These are phyloP conservation scores for Xylaria sp. DNA, from an alignment of 2,329 filamentous ascomycete genomes.

Conservation along the genomic window DNA sequence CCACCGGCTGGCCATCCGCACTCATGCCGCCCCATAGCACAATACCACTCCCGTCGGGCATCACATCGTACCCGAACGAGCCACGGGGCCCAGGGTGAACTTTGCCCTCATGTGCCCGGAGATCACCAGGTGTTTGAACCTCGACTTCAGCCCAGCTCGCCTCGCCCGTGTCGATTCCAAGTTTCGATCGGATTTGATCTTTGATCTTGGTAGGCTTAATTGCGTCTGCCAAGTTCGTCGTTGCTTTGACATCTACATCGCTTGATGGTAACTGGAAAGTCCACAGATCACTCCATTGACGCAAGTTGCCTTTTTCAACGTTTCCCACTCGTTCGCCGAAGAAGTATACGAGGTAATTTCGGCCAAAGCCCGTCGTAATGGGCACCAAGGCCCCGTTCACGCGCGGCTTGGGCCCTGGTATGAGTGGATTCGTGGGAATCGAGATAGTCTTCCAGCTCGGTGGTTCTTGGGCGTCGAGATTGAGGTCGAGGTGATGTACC, in stretches of 20 bases:
- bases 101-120: slow-evolving; percentile 54
- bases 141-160: slow-evolving; percentile 62
- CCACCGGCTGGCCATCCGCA: slow-evolving; percentile 52
- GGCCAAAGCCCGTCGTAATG: slow-evolving; percentile 61
- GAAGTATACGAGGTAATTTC: slow-evolving; percentile 62
- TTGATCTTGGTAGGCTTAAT: slow-evolving; percentile 60
- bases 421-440: slow-evolving; percentile 52
- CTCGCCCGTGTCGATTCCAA: slow-evolving; percentile 58
- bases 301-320: slow-evolving; percentile 38
- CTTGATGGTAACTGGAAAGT: slow-evolving; percentile 60
- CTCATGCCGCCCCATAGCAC: slow-evolving; percentile 65
- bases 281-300: slow-evolving; percentile 59
- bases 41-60: slow-evolving; percentile 58
- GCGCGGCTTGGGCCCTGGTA: slow-evolving; percentile 55
- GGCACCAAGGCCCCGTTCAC: slow-evolving; percentile 56
- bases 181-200: slow-evolving; percentile 57
- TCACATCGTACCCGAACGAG: slow-evolving; percentile 54
- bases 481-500: slow-evolving; percentile 52
- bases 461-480: slow-evolving; percentile 45
- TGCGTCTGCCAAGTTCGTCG: slow-evolving; percentile 46
- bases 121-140: slow-evolving; percentile 56
- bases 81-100: slow-evolving; percentile 49
- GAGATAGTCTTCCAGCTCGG: slow-evolving; percentile 53
- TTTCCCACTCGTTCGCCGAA: slow-evolving; percentile 54
- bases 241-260: slow-evolving; percentile 38